Evolutionary conservation across 2,329 filamentous ascomycete species (phyloP).

Genomic region (Neophaeococcomyces mojaviensis): DNA sequence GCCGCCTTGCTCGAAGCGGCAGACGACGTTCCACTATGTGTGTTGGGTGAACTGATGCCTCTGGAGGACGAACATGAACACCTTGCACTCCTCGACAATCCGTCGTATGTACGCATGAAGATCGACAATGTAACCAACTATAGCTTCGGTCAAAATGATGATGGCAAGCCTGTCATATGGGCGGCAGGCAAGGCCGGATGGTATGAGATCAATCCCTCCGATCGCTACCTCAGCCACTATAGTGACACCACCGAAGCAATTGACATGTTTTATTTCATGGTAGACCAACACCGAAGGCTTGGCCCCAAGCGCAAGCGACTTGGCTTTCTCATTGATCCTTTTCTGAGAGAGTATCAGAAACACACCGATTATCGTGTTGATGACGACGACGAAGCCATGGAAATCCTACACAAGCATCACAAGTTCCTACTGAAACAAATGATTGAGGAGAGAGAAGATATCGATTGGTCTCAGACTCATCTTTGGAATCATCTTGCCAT

Average conservation of each 20-base stretch:
- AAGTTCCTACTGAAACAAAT: slow-evolving; percentile 41
- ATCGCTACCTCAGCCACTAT: slow-evolving; percentile 44
- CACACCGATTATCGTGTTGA: slow-evolving; percentile 27
- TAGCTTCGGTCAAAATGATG: slow-evolving; percentile 45
- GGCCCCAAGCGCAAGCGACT: slow-evolving; percentile 17
- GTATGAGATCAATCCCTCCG: slow-evolving; percentile 50
- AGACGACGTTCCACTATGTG: slow-evolving; percentile 46
- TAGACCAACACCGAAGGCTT: slow-evolving; percentile 46
- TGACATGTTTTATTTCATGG: slow-evolving; percentile 53
- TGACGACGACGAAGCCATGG: slow-evolving; percentile 39
- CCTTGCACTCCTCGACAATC: slow-evolving; percentile 31
- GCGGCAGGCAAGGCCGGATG: slow-evolving; percentile 56
- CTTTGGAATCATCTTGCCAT: slow-evolving; percentile 38
- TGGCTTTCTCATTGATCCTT: slow-evolving; percentile 22
- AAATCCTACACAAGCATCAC: slow-evolving; percentile 39
- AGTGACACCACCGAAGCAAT: slow-evolving; percentile 53
- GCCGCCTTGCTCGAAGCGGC: slow-evolving; percentile 51
- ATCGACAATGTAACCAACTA: slow-evolving; percentile 43
- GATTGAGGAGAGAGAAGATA: slow-evolving; percentile 37
- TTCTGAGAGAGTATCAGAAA: slow-evolving; percentile 22
- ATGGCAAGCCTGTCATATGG: slow-evolving; percentile 53
- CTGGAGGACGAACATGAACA: slow-evolving; percentile 38
- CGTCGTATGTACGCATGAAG: slow-evolving; percentile 30
- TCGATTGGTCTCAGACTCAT: slow-evolving; percentile 38
- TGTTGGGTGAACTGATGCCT: slow-evolving; percentile 45